Evolutionary conservation across 495 filamentous ascomycete species (phyloP), one percentile per base, ranked within the genome.

Genomic region (Bacidia rubella): DNA sequence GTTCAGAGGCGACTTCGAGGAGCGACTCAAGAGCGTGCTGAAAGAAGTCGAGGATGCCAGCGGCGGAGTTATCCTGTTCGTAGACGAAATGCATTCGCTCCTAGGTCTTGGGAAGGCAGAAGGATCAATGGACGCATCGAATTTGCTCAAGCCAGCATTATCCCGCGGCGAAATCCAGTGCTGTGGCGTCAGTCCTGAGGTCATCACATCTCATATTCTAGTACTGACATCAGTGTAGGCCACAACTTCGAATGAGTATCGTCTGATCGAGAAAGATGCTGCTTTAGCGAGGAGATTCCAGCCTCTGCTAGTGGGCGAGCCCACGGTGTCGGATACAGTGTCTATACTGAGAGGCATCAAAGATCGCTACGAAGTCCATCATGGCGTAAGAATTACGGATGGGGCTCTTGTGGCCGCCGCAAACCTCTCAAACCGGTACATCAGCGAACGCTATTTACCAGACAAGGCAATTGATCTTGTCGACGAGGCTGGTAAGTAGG

Each of bases 401-500:
- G 85, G 80, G 20, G 90, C 92, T 11, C 72, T 96, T 17, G 90
- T 98, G 5, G 85, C 92, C 3, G 92, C 92, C 17, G 90, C 92
- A 9, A 85, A 85, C 0, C 85, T 90, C 64, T 89, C 85, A 49
- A 96, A 97, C 60, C 85, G 92, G 26, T 98, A 98, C 61, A 92
- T 98, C 56, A 95, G 87, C 41, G 90, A 96, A 63, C 85, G 92
- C 32, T 97, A 93, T 65, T 73, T 96, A 1, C 90, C 92, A 1
- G 90, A 96, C 65, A 96, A 97, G 62, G 92, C 92, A 5, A 98
- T 98, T 55, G 92, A 98, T 65, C 64, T 98, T 47, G 87, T 98
- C 57, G 92, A 98, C 62, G 92, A 97, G 68, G 92, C 92, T 12
- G 41, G 41, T 44, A 44, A 19, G 41, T 19, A 17, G 21, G 15